Evolutionary conservation across 169 alveolate genomes (phyloP).

Genomic region (Amoebophrya sp.): DNA sequence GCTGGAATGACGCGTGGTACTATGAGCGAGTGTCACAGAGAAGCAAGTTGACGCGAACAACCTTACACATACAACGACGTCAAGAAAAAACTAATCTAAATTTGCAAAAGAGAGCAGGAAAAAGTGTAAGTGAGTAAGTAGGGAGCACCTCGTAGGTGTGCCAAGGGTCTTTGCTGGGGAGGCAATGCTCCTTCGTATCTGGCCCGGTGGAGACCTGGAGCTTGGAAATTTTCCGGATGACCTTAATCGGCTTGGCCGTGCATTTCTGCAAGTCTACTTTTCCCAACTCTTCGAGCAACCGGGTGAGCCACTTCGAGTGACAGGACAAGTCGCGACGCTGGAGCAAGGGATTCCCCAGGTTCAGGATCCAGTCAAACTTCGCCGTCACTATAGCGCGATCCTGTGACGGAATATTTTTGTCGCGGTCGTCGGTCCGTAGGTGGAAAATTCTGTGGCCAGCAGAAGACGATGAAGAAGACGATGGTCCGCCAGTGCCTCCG

Average conservation of each 20-base stretch:
- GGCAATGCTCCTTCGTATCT: neutral
- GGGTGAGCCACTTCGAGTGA: neutral
- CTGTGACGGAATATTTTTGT: too few relatives aligned
- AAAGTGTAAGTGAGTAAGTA: too few relatives aligned
- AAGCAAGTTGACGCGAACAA: too few relatives aligned
- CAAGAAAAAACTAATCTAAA: too few relatives aligned
- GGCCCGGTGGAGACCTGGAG: neutral
- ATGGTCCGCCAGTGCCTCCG: too few relatives aligned
- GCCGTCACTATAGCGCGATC: neutral
- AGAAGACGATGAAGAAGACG: too few relatives aligned
- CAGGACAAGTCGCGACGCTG: neutral
- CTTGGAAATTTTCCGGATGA: neutral
- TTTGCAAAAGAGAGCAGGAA: too few relatives aligned
- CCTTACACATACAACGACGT: too few relatives aligned
- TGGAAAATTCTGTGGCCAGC: too few relatives aligned
- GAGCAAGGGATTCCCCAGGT: neutral
- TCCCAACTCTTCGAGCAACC: neutral
- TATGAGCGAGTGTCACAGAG: too few relatives aligned
- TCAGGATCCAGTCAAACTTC: neutral
- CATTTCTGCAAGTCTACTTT: neutral
- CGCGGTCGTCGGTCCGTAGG: too few relatives aligned
- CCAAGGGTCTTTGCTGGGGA: neutral
- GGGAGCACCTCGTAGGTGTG: neutral
- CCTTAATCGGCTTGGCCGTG: neutral
- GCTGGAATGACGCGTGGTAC: too few relatives aligned